These are phyloP conservation scores for Fonsecaea nubica DNA, from an alignment of 2,329 filamentous ascomycete genomes.

Conservation along the genomic window DNA sequence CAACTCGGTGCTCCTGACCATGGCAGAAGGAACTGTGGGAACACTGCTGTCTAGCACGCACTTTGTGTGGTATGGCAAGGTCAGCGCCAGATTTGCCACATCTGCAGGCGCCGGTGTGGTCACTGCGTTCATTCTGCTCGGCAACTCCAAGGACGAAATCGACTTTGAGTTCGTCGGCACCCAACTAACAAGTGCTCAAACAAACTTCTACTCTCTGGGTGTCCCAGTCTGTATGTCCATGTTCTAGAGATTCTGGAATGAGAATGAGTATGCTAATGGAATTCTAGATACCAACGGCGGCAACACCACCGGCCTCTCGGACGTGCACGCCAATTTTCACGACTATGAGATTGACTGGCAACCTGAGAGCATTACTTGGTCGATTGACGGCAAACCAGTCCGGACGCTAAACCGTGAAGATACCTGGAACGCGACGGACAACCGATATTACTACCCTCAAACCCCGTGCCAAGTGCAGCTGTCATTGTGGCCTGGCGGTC, in stretches of 20 bases:
- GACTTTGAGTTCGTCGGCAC: conserved; percentile 93
- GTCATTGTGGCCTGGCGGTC: conserved; percentile 94
- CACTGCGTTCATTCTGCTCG: conserved; percentile 95
- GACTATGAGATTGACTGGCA: conserved; percentile 94
- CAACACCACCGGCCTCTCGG: conserved; percentile 67
- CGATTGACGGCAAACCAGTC: conserved; percentile 78
- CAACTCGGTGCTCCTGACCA: conserved; percentile 80
- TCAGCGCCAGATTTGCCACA: conserved; percentile 83
- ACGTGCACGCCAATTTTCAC: conserved; percentile 81
- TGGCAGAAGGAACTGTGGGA: conserved; percentile 83
- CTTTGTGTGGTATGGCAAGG: conserved; percentile 97
- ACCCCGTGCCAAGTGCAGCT: conserved; percentile 89
- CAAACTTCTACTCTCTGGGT: conserved; percentile 97
- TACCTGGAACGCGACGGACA: conserved; percentile 84
- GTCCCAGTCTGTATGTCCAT: conserved; percentile 78
- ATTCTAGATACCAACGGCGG: conserved; percentile 72
- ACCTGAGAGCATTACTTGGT: conserved; percentile 84
- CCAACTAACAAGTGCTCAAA: conserved; percentile 79
- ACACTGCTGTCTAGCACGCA: conserved; percentile 83
- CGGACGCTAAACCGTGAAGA: conserved; percentile 76
- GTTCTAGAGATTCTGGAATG: background rate
- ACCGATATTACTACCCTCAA: conserved; percentile 87
- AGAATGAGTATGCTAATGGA: conserved; percentile 17
- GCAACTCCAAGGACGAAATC: conserved; percentile 96
- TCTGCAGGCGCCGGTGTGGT: conserved; percentile 86